Percentiles rank a stretch among this genome's conserved stretches.
phyloP scores from a whole-genome alignment of 164 flowering plant genomes.

The Cinnamomum chago region DNA sequence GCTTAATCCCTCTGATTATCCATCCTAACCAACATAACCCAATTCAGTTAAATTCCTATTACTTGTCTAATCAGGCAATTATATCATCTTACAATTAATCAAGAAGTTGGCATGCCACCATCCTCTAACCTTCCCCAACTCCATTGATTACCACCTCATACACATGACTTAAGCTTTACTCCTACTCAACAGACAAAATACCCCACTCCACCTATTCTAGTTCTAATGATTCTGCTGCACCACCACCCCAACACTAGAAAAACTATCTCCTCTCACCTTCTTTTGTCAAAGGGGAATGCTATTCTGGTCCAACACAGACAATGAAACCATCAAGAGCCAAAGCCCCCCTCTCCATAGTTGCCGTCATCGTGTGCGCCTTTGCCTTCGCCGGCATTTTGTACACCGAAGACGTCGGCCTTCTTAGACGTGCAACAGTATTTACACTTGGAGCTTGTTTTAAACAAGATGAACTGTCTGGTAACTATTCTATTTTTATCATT shows the following conservation, averaged over 20 bases:
- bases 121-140: slow-evolving; percentile 18
- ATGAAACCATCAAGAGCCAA: slow-evolving; percentile 42
- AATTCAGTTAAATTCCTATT: background rate
- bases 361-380: slow-evolving; percentile 34
- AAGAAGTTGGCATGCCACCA: slow-evolving; percentile 44
- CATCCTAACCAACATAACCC: background rate
- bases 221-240: slow-evolving; percentile 24
- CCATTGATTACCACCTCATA: slow-evolving; percentile 6
- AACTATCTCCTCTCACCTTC: background rate
- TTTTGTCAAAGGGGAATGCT: background rate
- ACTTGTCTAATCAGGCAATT: background rate
- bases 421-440: slow-evolving; percentile 41
- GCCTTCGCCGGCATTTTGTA: slow-evolving; percentile 53
- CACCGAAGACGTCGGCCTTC: slow-evolving; percentile 44
- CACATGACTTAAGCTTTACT: slow-evolving; percentile 69
- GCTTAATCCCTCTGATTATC: background rate
- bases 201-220: background rate
- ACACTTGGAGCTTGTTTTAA: slow-evolving; percentile 44
- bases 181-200: slow-evolving; percentile 50
- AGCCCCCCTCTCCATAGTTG: slow-evolving; percentile 48
- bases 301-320: background rate
- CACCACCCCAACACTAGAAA: slow-evolving; percentile 5
- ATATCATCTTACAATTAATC: background rate
- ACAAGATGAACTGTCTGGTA: slow-evolving; percentile 5
- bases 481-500: no score